These are phyloP conservation scores for Taiwanofungus camphoratus DNA, from an alignment of 1,284 basidiomycete species.

Conservation along the genomic window DNA sequence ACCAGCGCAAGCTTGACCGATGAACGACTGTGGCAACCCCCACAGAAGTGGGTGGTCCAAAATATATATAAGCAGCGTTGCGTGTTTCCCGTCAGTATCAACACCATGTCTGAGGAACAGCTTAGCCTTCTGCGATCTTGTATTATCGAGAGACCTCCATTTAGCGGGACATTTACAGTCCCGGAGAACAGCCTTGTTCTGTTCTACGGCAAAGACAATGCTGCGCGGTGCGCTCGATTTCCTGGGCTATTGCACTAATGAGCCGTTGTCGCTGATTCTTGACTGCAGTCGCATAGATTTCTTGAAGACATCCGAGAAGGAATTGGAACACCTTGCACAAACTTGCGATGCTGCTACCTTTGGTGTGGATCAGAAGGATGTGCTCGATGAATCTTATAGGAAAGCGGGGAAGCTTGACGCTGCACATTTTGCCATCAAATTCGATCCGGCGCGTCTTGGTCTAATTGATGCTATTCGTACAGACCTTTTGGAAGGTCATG, in stretches of 20 bases:
- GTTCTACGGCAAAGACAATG: not conserved
- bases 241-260: too few relatives aligned
- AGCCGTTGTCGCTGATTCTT: not conserved
- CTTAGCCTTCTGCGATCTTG: conserved; percentile 2
- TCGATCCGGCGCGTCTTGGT: conserved; percentile 22
- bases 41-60: too few relatives aligned
- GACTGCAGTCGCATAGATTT: not conserved
- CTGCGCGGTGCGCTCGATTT: not conserved
- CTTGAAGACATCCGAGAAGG: conserved; percentile 4
- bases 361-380: conserved; percentile 15
- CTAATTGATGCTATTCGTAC: conserved; percentile 21
- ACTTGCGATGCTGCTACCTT: conserved; percentile 21
- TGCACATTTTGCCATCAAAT: conserved; percentile 20
- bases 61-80: too few relatives aligned
- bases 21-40: too few relatives aligned
- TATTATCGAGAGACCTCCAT: conserved; percentile 9
- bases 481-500: conserved; percentile 19
- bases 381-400: conserved; percentile 22
- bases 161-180: not conserved
- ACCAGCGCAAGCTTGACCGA: too few relatives aligned
- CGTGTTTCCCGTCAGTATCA: too few relatives aligned
- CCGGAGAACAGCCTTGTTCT: not conserved
- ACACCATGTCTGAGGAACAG: conserved; percentile 1
- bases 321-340: conserved; percentile 14
- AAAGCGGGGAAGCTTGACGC: conserved; percentile 24